Evolutionary conservation across 441 rosid species (phyloP), one percentile per base, ranked within the genome.

Genomic region (Pelargonium citronellum): DNA sequence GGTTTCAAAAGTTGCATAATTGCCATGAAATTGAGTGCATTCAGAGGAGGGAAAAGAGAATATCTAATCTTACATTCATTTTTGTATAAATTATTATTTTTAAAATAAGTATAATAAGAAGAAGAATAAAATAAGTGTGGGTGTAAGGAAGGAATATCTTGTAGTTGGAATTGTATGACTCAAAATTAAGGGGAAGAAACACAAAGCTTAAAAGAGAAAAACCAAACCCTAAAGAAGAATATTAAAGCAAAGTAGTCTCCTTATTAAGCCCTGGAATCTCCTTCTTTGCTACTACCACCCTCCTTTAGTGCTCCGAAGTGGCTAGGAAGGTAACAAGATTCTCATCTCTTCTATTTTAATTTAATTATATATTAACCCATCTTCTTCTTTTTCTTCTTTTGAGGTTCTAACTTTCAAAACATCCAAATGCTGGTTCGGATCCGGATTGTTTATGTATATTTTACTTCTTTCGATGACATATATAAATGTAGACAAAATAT

Each of bases 321-420:
- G 89, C 77, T 71, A 41, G 81, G 86, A 92, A 90, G 96, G 87
- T 86, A 85, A 81, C 73, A 79, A 87, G 91, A 90, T 92, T 89
- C 98, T 82, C 82, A 47, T 30, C 13, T 12, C 53, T 0, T 11
- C 53, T 47, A 0, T 47, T 11, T 69, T 63, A 19, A 19, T 53
- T 7, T 46, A 13, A 17, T 15, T 58, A 19, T 22, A 22, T 22
- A 6, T 17, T 37, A 44, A 5, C 15, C 57, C 7, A 39, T 47
- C 19, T 67, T 3, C 9, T 22, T 22, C 0, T 4, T 53, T 19
- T 67, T 13, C 24, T 43, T 74, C 46, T 53, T 10, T 64, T 30
- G 34, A 30, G 34, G 34, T 30, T 30, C 34, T 30, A 30, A 30
- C 34, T 30, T 30, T 30, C 34, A 30, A 30, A 30, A 30, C 34